These are phyloP conservation scores for Neonectria hederae DNA, from an alignment of 2,329 filamentous ascomycete genomes.

Conservation along the genomic window DNA sequence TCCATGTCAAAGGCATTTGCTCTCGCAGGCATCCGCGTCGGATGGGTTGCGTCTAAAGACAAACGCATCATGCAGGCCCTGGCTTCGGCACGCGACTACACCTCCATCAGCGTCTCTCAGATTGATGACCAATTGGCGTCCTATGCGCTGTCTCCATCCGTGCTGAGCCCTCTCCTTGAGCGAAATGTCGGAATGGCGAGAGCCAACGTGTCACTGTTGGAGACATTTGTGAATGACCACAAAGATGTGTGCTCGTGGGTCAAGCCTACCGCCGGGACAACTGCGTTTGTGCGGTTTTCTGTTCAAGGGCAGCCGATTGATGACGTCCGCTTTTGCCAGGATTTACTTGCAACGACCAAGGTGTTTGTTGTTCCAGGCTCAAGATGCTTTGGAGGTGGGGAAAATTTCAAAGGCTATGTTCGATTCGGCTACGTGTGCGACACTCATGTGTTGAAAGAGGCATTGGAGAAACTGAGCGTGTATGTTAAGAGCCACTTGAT, in stretches of 20 bases:
- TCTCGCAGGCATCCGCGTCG: slow-evolving; percentile 80
- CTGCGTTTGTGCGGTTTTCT: slow-evolving; percentile 14
- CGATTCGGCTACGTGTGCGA: slow-evolving; percentile 18
- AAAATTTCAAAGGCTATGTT: slow-evolving; percentile 20
- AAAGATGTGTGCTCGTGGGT: slow-evolving; percentile 17
- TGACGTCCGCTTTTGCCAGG: slow-evolving; percentile 7
- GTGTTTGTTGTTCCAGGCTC: slow-evolving; percentile 15
- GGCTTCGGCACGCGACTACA: slow-evolving; percentile 77
- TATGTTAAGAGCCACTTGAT: slow-evolving; percentile 9
- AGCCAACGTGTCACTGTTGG: slow-evolving; percentile 1
- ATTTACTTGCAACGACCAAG: slow-evolving; percentile 8
- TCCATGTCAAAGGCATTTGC: slow-evolving; percentile 88
- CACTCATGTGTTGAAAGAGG: slow-evolving; percentile 1
- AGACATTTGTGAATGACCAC: slow-evolving; percentile 7
- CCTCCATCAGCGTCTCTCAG: slow-evolving; percentile 82
- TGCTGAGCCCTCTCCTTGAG: slow-evolving; percentile 53
- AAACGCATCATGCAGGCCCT: slow-evolving; percentile 68
- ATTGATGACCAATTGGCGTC: slow-evolving; percentile 81
- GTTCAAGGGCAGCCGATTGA: slow-evolving; percentile 2
- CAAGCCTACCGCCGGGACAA: slow-evolving; percentile 17
- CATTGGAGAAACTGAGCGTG: slow-evolving; percentile 25
- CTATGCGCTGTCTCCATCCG: slow-evolving; percentile 70
- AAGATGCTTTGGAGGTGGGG: slow-evolving; percentile 12
- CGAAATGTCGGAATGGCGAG: slow-evolving; percentile 56
- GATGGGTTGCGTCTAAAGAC: slow-evolving; percentile 80